A percentile compares a stretch with the other conserved stretches of the same genome.
These are phyloP conservation scores for Gelatoporia subvermispora DNA, from an alignment of 768 basidiomycete genomes.

Conservation along the genomic window DNA sequence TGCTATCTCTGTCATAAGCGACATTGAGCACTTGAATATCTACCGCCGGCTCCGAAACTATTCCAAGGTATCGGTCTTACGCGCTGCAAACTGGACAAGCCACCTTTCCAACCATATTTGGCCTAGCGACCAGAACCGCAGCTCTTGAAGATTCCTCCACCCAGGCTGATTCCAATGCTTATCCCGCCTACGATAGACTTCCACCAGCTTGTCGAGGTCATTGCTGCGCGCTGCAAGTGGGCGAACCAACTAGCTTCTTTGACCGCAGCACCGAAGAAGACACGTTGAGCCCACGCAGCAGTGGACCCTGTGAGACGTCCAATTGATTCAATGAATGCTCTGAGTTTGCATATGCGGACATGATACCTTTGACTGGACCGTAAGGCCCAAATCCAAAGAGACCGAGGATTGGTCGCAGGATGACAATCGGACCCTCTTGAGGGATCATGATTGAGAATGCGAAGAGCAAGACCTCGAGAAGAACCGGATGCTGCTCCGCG, in stretches of 20 bases:
- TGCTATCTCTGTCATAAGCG: too few species aligned
- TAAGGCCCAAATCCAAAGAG: conserved; percentile 34
- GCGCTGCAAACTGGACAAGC: too few species aligned
- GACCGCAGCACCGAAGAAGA: conserved; percentile 30
- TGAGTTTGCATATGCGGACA: too few species aligned
- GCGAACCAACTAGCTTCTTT: conserved; percentile 31
- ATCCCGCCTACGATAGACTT: not conserved
- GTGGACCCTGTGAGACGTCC: conserved; percentile 24
- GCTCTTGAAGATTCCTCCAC: too few species aligned
- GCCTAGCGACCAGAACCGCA: too few species aligned
- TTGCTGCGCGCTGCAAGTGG: conserved; percentile 24
- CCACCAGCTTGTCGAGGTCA: conserved; percentile 12
- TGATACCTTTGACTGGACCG: conserved; percentile 18
- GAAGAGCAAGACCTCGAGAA: conserved; percentile 21
- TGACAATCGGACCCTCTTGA: conserved; percentile 23
- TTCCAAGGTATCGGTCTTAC: too few species aligned
- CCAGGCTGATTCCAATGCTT: too few species aligned
- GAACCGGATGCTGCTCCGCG: conserved; percentile 30
- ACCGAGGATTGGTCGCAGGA: conserved; percentile 27
- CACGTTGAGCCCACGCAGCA: conserved; percentile 32
- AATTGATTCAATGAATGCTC: too few species aligned
- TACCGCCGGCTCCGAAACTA: too few species aligned
- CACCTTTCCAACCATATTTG: too few species aligned
- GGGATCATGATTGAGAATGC: conserved; percentile 21
- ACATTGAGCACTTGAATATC: too few species aligned